Conservation (phyloP, 1,284 basidiomycete species). For the Trametes polyzona region DNA sequence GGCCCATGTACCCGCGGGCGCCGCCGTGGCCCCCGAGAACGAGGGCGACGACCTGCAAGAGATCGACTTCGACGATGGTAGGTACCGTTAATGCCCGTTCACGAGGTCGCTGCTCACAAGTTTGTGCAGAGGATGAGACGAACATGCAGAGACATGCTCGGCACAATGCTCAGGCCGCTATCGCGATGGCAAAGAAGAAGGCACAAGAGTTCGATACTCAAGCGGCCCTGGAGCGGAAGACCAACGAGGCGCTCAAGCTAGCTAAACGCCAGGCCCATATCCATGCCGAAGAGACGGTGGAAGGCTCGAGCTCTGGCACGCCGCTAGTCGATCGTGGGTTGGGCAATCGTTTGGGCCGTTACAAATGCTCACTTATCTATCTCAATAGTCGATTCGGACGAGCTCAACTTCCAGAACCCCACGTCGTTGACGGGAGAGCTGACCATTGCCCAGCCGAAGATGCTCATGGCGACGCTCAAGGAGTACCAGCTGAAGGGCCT, state of each 20-base stretch:
- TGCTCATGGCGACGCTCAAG: constrained; percentile 97
- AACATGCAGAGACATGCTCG: constrained; percentile 91
- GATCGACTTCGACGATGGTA: constrained; percentile 95
- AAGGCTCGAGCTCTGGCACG: constrained; percentile 34
- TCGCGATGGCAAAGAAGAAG: constrained; percentile 79
- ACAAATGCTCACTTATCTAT: constrained; percentile 9
- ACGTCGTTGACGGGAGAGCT: constrained; percentile 89
- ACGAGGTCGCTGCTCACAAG: not conserved
- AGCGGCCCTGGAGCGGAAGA: constrained; percentile 79
- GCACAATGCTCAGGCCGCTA: constrained; percentile 89
- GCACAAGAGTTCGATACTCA: constrained; percentile 88
- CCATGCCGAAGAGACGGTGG: constrained; percentile 51
- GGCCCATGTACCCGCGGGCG: constrained; percentile 58
- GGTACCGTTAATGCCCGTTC: constrained; percentile 25
- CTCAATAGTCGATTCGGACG: constrained; percentile 85
- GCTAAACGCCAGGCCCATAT: constrained; percentile 69
- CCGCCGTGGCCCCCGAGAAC: constrained; percentile 56
- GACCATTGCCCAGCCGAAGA: constrained; percentile 90
- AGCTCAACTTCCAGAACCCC: constrained; percentile 99
- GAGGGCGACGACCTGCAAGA: constrained; percentile 65
- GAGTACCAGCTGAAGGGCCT: constrained; percentile 99
- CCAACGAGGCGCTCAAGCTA: constrained; percentile 73
- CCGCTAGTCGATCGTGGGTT: constrained; percentile 68
- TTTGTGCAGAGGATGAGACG: constrained; percentile 77
- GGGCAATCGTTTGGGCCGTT: not conserved